Percentiles rank a stretch among this genome's conserved stretches.
Conservation (phyloP, 768 basidiomycete species). For the Hygrocybe punicea region DNA sequence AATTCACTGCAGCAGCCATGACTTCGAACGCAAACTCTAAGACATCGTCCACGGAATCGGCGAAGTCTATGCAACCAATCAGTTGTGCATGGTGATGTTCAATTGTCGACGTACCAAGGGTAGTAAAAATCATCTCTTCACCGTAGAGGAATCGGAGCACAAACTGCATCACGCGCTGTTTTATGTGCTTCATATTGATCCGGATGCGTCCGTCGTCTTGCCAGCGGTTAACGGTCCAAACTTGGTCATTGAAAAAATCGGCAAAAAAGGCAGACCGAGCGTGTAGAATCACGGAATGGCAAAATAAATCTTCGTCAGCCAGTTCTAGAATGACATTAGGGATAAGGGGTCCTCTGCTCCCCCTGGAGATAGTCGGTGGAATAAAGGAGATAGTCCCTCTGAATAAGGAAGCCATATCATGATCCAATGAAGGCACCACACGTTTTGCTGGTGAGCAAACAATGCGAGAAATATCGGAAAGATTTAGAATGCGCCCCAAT, state of each 20-base stretch:
- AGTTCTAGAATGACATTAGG: constrained; percentile 74
- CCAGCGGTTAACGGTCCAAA: constrained; percentile 73
- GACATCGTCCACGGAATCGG: constrained; percentile 64
- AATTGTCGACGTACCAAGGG: constrained; percentile 45
- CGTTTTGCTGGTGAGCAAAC: constrained; percentile 61
- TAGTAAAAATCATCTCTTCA: constrained; percentile 65
- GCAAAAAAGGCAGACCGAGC: constrained; percentile 82
- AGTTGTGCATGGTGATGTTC: neutral
- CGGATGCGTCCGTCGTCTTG: constrained; percentile 47
- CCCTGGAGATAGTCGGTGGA: neutral
- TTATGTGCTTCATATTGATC: constrained; percentile 70
- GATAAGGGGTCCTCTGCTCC: constrained; percentile 6
- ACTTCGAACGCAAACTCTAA: constrained; percentile 86
- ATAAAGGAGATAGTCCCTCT: constrained; percentile 10
- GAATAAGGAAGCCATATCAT: constrained; percentile 53
- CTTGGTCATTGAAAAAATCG: constrained; percentile 75
- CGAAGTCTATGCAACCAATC: constrained; percentile 49
- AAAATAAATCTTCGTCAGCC: constrained; percentile 58
- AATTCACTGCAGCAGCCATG: constrained; percentile 74
- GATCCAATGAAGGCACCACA: constrained; percentile 46
- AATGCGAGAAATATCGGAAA: constrained; percentile 51
- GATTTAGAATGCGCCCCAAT: constrained; percentile 56
- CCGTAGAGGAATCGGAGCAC: constrained; percentile 73
- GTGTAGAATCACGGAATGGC: constrained; percentile 75
- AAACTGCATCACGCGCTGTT: constrained; percentile 69